These are phyloP conservation scores for Cyclotella atomus DNA, from an alignment of 108 stramenopile genomes.

Conservation along the genomic window DNA sequence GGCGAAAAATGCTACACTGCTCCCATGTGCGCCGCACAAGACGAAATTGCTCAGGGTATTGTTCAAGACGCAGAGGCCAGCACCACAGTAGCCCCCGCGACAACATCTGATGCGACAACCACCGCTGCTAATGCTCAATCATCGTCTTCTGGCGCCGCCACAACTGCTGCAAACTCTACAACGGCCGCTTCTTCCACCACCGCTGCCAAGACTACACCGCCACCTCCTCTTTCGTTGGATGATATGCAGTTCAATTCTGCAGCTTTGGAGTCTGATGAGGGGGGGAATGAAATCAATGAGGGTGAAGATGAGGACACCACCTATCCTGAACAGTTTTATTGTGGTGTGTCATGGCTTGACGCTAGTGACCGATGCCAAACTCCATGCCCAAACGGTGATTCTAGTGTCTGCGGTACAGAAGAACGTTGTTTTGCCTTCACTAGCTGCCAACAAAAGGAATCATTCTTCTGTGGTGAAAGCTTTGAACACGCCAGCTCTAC, in stretches of 20 bases:
- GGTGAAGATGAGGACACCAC: background rate
- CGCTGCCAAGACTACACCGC: background rate
- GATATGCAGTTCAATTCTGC: slow-evolving; percentile 6
- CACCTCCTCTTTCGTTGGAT: background rate
- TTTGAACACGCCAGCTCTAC: slow-evolving; percentile 41
- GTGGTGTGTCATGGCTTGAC: slow-evolving; percentile 34
- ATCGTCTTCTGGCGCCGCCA: too few relatives aligned
- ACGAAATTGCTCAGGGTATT: background rate
- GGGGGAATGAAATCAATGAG: background rate
- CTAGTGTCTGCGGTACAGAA: slow-evolving; percentile 27
- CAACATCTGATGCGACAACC: background rate
- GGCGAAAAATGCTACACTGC: slow-evolving; percentile 14
- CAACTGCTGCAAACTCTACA: background rate
- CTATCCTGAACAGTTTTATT: slow-evolving; percentile 32
- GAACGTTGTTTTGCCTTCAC: slow-evolving; percentile 39
- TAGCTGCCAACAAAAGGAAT: slow-evolving; percentile 31
- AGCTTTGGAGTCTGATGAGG: background rate
- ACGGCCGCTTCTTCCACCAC: background rate
- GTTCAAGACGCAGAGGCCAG: background rate
- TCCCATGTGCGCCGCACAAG: slow-evolving; percentile 3
- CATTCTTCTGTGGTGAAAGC: slow-evolving; percentile 11
- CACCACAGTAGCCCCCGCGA: background rate
- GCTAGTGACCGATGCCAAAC: slow-evolving; percentile 21
- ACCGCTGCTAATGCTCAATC: background rate
- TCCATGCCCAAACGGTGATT: slow-evolving; percentile 31